phyloP scores from a whole-genome alignment of 768 basidiomycete species.

The Phylloporus sp. region DNA sequence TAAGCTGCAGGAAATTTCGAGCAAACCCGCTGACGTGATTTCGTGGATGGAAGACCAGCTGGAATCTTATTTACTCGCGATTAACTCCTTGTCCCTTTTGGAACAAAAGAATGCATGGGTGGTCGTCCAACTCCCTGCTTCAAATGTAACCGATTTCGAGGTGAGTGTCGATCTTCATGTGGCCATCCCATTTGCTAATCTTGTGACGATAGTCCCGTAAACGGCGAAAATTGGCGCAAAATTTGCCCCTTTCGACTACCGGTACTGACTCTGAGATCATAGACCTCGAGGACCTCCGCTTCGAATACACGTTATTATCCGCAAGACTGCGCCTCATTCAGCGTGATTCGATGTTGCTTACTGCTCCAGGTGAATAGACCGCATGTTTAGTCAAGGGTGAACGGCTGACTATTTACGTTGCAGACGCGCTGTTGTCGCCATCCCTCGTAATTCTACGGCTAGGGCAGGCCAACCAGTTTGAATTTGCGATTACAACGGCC shows the following conservation, averaged over 20 bases:
- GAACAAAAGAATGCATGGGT: slow-evolving; percentile 83
- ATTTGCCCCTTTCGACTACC: slow-evolving; percentile 75
- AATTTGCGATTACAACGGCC: slow-evolving; percentile 72
- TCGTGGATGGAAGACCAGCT: slow-evolving; percentile 60
- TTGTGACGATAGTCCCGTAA: slow-evolving; percentile 51
- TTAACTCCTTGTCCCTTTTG: slow-evolving; percentile 82
- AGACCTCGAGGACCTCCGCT: slow-evolving; percentile 71
- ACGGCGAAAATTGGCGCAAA: slow-evolving; percentile 63
- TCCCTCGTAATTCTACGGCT: slow-evolving; percentile 70
- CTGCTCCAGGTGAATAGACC: slow-evolving; percentile 55
- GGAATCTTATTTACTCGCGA: slow-evolving; percentile 79
- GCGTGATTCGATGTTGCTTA: slow-evolving; percentile 57
- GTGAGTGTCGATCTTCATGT: slow-evolving; percentile 29
- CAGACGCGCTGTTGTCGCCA: slow-evolving; percentile 53
- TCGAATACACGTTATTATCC: slow-evolving; percentile 69
- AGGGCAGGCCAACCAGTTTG: slow-evolving; percentile 74
- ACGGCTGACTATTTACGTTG: slow-evolving; percentile 22
- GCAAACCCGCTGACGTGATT: slow-evolving; percentile 33
- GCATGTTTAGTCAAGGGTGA: slow-evolving; percentile 4
- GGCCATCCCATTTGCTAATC: slow-evolving; percentile 16
- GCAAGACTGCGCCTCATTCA: slow-evolving; percentile 72
- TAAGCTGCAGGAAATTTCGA: slow-evolving; percentile 53
- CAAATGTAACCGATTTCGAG: slow-evolving; percentile 43
- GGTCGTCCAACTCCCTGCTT: slow-evolving; percentile 52
- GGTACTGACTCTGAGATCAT: slow-evolving; percentile 68